Percentiles rank a stretch among this genome's conserved stretches.
These are phyloP conservation scores for Sclerotinia subarctica DNA, from an alignment of 2,329 filamentous ascomycete species.

Conservation along the genomic window DNA sequence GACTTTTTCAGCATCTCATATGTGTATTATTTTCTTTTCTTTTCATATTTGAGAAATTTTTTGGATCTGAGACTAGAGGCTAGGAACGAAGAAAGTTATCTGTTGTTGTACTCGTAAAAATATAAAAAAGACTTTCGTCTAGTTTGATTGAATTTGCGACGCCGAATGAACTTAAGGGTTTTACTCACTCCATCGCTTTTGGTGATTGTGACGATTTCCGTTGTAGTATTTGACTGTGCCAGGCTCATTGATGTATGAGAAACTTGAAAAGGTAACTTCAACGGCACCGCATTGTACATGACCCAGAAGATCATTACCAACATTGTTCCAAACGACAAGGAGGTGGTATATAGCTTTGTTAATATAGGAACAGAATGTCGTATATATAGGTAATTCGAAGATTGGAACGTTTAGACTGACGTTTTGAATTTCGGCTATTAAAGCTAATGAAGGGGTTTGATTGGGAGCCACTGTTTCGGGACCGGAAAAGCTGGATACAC, in stretches of 20 bases:
- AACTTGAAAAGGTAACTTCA: neutral
- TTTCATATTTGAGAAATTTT: neutral
- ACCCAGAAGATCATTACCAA: neutral
- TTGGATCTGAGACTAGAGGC: neutral
- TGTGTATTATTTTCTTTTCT: neutral
- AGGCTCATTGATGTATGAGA: neutral
- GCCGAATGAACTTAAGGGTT: neutral
- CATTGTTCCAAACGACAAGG: neutral
- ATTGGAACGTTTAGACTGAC: neutral
- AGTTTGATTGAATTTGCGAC: neutral
- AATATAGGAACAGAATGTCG: neutral
- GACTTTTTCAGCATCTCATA: neutral
- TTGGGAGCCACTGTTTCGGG: slow-evolving; percentile 16
- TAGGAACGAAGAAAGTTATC: neutral
- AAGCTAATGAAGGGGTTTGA: slow-evolving; percentile 8
- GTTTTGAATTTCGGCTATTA: slow-evolving; percentile 16
- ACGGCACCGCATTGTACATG: neutral
- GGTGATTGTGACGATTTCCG: neutral
- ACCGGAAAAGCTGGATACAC: neutral
- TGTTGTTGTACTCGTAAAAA: neutral
- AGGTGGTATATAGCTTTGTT: neutral
- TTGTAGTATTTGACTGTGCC: neutral
- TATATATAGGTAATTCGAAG: neutral
- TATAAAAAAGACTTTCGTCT: neutral
- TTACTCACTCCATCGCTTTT: neutral